phyloP scores from a whole-genome alignment of 2,329 filamentous ascomycete species.

The Trichothecium sympodiale region DNA sequence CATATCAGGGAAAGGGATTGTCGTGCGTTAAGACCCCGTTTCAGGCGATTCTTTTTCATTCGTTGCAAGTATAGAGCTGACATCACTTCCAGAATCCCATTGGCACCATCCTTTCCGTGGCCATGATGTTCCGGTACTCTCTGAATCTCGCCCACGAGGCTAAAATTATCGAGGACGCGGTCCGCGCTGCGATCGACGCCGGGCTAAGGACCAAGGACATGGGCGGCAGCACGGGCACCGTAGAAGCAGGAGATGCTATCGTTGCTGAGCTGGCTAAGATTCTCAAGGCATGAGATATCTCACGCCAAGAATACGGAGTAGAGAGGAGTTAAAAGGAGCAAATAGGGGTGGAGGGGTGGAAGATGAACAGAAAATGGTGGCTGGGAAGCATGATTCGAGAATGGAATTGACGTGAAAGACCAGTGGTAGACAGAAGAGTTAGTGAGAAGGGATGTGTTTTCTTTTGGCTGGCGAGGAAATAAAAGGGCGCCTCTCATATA shows the following conservation, averaged over 20 bases:
- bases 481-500: no score
- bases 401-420: no score
- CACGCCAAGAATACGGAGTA: no score
- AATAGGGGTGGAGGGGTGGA: no score
- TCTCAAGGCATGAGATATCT: constrained; percentile 6
- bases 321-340: no score
- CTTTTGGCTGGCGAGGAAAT: no score
- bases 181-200: constrained; percentile 66
- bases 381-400: no score
- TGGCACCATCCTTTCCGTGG: constrained; percentile 81
- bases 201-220: constrained; percentile 77
- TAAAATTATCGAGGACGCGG: constrained; percentile 68
- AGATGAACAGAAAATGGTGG: no score
- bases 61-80: constrained; percentile 6
- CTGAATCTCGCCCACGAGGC: constrained; percentile 70
- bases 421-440: no score
- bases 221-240: constrained; percentile 63
- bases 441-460: no score
- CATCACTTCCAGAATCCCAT: constrained; percentile 43
- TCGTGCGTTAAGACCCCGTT: constrained; percentile 21
- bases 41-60: constrained; percentile 4
- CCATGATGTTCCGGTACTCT: constrained; percentile 95
- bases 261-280: constrained; percentile 23
- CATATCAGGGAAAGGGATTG: constrained; percentile 56
- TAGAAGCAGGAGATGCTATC: constrained; percentile 65